These are phyloP conservation scores for Cladophialophora yegresii DNA, from an alignment of 2,329 filamentous ascomycete genomes.

Conservation along the genomic window DNA sequence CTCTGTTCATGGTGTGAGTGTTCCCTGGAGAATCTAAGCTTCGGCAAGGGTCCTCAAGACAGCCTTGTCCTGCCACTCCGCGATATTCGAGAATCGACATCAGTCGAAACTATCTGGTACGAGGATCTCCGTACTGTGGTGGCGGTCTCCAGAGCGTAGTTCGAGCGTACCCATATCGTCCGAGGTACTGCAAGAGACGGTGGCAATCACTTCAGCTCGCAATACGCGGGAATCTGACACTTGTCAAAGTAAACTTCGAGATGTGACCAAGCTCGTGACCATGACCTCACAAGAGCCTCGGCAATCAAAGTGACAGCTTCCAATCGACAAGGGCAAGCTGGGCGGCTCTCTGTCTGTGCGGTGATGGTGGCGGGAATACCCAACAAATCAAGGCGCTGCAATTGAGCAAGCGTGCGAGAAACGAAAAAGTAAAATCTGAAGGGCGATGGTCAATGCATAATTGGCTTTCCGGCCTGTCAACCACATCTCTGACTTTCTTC, in stretches of 20 bases:
- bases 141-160: not conserved
- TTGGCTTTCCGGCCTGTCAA: not conserved
- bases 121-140: not conserved
- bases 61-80: not conserved
- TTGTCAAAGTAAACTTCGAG: constrained; percentile 8
- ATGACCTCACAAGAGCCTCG: not conserved
- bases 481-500: not conserved
- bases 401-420: not conserved
- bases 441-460: not conserved
- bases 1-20: not conserved
- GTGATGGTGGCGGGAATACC: not conserved
- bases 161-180: not conserved
- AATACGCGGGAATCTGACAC: constrained; percentile 15
- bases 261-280: not conserved
- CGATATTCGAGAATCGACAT: too few relatives aligned
- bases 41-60: not conserved
- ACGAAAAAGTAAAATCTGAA: not conserved
- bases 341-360: not conserved
- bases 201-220: constrained; percentile 5
- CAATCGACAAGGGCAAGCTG: not conserved
- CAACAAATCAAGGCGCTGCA: not conserved
- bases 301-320: not conserved
- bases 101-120: not conserved
- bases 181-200: not conserved
- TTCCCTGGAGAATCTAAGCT: not conserved